Percentiles rank a stretch among this genome's conserved stretches.
Conservation (phyloP, 2,329 filamentous ascomycete species). For the Sporothrix curviconia region DNA sequence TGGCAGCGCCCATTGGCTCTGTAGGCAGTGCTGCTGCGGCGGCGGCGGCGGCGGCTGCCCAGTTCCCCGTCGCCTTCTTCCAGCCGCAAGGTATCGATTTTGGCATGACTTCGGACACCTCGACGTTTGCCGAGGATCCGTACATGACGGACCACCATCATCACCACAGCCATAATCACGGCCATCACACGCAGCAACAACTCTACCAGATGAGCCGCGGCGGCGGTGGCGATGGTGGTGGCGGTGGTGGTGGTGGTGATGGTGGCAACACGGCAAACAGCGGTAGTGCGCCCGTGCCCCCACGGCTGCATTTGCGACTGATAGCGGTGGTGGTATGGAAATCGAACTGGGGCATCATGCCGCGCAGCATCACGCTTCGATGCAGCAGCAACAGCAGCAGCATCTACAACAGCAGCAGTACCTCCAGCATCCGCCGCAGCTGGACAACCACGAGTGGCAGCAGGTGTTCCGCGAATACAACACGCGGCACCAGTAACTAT, state of each 20-base stretch:
- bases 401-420: not conserved
- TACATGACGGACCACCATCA: constrained; percentile 7
- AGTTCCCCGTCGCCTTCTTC: not conserved
- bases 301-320: not conserved
- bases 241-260: no score
- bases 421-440: not conserved
- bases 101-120: constrained; percentile 10
- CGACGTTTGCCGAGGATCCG: constrained; percentile 10
- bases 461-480: constrained; percentile 15
- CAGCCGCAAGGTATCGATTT: constrained; percentile 5
- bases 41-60: not conserved
- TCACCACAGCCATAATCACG: not conserved
- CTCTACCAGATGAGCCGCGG: not conserved
- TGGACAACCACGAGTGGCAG: constrained; percentile 14
- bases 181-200: not conserved
- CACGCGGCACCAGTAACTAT: constrained; percentile 1
- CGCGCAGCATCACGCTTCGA: not conserved
- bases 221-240: not conserved
- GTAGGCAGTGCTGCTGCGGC: not conserved
- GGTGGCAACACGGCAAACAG: no score
- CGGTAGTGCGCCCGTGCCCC: not conserved
- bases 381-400: not conserved
- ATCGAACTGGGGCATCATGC: not conserved
- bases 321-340: not conserved
- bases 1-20: not conserved